Percentiles rank a stretch among this genome's conserved stretches.
These are phyloP conservation scores for Hippophae tibetana DNA, from an alignment of 306 rosid genomes.

Conservation along the genomic window DNA sequence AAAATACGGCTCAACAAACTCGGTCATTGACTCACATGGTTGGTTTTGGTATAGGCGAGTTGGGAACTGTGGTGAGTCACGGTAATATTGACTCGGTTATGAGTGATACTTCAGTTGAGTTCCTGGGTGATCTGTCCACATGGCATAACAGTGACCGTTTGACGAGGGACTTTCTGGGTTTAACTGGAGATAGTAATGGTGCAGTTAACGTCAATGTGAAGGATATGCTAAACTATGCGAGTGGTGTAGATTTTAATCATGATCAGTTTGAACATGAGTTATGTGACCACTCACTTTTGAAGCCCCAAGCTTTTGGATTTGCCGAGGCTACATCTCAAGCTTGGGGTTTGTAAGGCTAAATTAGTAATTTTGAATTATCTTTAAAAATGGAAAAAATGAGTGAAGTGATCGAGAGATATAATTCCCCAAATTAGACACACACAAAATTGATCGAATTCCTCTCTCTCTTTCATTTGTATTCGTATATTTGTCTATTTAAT, in stretches of 20 bases:
- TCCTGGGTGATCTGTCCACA: slow-evolving; percentile 26
- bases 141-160: slow-evolving; percentile 46
- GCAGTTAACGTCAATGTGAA: slow-evolving; percentile 29
- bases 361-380: too few species aligned
- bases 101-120: slow-evolving; percentile 19
- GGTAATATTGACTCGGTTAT: slow-evolving; percentile 18
- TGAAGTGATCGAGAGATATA: too few species aligned
- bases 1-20: slow-evolving; percentile 21
- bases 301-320: slow-evolving; percentile 53
- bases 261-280: slow-evolving; percentile 16
- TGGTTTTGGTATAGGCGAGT: slow-evolving; percentile 29
- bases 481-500: too few species aligned
- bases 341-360: slow-evolving; percentile 22
- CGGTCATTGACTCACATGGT: slow-evolving; percentile 33
- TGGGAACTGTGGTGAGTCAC: slow-evolving; percentile 24
- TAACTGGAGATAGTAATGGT: slow-evolving; percentile 30
- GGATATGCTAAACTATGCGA: slow-evolving; percentile 58
- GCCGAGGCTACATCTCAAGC: slow-evolving; percentile 46
- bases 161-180: slow-evolving; percentile 88
- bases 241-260: slow-evolving; percentile 30
- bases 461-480: too few species aligned
- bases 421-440: too few species aligned
- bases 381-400: slow-evolving; percentile 13
- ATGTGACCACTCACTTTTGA: slow-evolving; percentile 32
- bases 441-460: too few species aligned